Evolutionary conservation across 73 alveolate genomes (phyloP), one percentile per base, ranked within the genome.

Genomic region (Paramecium sexaurelia): DNA sequence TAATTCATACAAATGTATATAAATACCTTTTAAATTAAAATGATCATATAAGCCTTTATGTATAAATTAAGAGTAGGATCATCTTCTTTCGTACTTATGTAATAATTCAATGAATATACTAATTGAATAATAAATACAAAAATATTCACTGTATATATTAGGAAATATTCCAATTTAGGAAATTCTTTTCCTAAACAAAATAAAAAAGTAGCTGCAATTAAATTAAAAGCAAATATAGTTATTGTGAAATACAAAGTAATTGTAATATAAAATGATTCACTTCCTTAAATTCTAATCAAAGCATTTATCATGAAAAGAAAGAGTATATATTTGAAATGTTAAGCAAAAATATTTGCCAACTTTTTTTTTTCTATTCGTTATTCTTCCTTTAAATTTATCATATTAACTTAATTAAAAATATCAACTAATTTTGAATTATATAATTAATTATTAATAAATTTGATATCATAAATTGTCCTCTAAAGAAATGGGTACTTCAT

Each of bases 111-210:
- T 68, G 85, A 32, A 32, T 68, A 68, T 9, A 68, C 85, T 10
- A 68, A 9, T 13, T 26, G 27, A 32, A 35, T 32, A 6, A 68
- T 2, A 68, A 68, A 68, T 3, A 3, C 55, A 32, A 68, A 68
- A 9, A 68, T 17, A 68, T 68, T 68, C 11, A 68, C 32, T 26
- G 85, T 22, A 26, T 68, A 68, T 7, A 68, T 35, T 1, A 68
- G 20, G 55, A 22, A 68, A 35, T 68, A 68, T 17, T 68, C 85
- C 20, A 68, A 35, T 68, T 68, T 68, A 13, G 85, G 85, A 15
- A 68, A 68, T 35, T 68, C 85, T 27, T 35, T 24, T 68, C 27
- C n/a, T 22, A 22, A 68, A 35, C 56, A 68, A 9, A 35, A 10
- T 68, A 68, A 68, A 68, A 68, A 68, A 7, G 37, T 8, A 26